Percentiles rank a stretch among this genome's conserved stretches.
phyloP scores from a whole-genome alignment of 768 basidiomycete species.

The Tylopilus subfusipes region DNA sequence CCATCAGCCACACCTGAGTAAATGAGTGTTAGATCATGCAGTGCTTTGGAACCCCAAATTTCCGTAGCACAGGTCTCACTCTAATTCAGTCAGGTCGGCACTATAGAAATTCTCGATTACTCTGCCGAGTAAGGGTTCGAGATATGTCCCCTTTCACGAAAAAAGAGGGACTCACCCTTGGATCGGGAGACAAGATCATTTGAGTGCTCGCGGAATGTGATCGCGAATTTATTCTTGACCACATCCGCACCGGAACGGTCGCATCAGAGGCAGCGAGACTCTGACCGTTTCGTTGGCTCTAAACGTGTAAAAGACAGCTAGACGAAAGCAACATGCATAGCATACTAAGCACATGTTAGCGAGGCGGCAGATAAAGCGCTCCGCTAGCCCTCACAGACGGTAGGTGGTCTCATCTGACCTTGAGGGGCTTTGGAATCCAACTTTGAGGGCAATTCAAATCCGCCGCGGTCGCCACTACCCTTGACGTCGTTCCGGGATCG shows the following conservation, averaged over 20 bases:
- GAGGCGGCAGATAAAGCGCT: background rate
- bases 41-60: background rate
- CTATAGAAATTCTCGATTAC: background rate
- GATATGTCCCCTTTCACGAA: background rate
- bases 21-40: background rate
- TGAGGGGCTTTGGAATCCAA: background rate
- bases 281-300: background rate
- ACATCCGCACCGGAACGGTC: background rate
- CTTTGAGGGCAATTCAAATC: no score
- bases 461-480: background rate
- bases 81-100: background rate
- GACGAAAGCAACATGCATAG: background rate
- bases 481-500: background rate
- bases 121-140: background rate
- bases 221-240: background rate
- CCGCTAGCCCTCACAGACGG: background rate
- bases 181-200: background rate
- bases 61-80: background rate
- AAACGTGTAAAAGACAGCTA: background rate
- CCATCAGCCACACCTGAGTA: constrained; percentile 9
- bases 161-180: background rate
- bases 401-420: background rate
- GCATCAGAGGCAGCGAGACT: background rate
- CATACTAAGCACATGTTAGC: background rate
- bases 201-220: background rate